Percentiles rank a stretch among this genome's conserved stretches.
These are phyloP conservation scores for Mycena kentingensis DNA, from an alignment of 768 basidiomycete genomes.

Conservation along the genomic window DNA sequence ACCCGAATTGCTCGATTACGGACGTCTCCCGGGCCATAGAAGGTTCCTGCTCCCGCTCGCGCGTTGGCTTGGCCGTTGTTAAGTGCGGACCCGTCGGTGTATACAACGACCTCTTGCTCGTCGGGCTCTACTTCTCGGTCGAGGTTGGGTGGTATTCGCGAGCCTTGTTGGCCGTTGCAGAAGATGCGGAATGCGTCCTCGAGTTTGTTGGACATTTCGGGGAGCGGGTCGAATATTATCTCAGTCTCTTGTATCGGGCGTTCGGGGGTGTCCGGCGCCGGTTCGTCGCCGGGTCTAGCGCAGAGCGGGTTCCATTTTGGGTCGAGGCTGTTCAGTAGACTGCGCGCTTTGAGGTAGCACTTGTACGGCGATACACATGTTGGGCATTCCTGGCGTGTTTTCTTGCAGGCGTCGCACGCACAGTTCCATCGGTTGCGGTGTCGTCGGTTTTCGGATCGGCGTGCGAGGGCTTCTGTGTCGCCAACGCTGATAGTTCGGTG, in stretches of 20 bases:
- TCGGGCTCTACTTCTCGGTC: background rate
- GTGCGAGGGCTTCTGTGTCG: background rate
- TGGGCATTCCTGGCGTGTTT: background rate
- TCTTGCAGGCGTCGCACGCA: background rate
- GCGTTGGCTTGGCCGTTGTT: constrained; percentile 12
- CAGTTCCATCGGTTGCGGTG: background rate
- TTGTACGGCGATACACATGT: background rate
- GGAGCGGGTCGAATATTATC: background rate
- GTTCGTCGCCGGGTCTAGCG: background rate
- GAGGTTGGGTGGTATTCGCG: background rate
- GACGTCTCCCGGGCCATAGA: constrained; percentile 4
- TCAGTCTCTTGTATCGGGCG: background rate
- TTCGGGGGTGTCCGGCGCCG: background rate
- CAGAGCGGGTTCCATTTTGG: background rate
- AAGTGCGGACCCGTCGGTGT: constrained; percentile 19
- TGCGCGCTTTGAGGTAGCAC: background rate
- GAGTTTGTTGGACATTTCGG: background rate
- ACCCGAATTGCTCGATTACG: constrained; percentile 18
- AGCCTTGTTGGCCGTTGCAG: background rate
- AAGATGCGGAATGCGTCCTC: background rate
- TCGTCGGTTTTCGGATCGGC: background rate
- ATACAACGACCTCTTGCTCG: background rate
- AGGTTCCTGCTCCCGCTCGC: constrained; percentile 25
- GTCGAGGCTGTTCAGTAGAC: background rate
- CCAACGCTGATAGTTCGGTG: background rate